A percentile compares a stretch with the other conserved stretches of the same genome.
Evolutionary conservation across 2,329 filamentous ascomycete species (phyloP).

Genomic region (Pleoardoris graminearum): DNA sequence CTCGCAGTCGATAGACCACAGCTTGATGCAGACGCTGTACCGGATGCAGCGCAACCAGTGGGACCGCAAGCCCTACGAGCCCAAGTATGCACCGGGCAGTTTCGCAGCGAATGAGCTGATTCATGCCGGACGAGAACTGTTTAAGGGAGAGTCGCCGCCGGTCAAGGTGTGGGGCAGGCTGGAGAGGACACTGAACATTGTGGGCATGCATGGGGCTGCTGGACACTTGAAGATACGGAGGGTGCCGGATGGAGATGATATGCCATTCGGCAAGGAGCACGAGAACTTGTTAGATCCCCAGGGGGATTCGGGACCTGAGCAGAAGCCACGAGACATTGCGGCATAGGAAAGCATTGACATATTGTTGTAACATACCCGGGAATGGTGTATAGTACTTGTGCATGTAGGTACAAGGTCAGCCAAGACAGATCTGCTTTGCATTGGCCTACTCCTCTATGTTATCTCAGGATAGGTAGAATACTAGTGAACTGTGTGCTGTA

Average conservation of each 20-base stretch:
- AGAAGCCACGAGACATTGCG: background rate
- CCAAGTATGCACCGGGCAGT: constrained; percentile 41
- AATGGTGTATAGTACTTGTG: constrained; percentile 9
- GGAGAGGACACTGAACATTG: constrained; percentile 37
- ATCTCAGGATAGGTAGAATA: no score
- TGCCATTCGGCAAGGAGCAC: constrained; percentile 26
- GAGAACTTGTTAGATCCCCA: constrained; percentile 1
- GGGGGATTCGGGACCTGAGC: background rate
- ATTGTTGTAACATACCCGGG: constrained; percentile 8
- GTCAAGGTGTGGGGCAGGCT: constrained; percentile 35
- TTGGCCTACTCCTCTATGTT: no score
- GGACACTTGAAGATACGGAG: constrained; percentile 29
- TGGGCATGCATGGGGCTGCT: constrained; percentile 41
- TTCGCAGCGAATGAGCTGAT: constrained; percentile 37
- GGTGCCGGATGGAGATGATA: constrained; percentile 26
- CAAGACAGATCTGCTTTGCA: no score
- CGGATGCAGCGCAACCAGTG: constrained; percentile 42
- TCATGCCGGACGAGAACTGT: constrained; percentile 36
- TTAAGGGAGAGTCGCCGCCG: constrained; percentile 36
- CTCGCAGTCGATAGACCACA: constrained; percentile 21
- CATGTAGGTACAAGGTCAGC: no score
- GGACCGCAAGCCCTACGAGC: constrained; percentile 41
- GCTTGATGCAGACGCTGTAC: constrained; percentile 38
- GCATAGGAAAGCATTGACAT: background rate
- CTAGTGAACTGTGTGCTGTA: no score